Evolutionary conservation across 140 eudicot species (phyloP).

Genomic region (Stevia rebaudiana): DNA sequence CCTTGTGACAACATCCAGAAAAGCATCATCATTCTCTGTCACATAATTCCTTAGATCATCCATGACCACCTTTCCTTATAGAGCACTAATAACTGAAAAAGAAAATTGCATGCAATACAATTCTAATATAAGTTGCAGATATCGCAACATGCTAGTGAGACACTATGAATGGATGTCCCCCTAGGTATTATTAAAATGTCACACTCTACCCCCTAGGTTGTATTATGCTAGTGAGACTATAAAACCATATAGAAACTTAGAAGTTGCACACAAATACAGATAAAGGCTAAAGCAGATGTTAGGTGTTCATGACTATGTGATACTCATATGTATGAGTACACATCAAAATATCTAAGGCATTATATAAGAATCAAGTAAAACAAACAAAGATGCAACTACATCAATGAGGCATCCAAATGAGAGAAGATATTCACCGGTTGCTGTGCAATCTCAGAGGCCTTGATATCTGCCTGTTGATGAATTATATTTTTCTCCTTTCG

Average conservation of each 20-base stretch:
- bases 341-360: constrained; percentile 11
- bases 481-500: constrained; percentile 40
- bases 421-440: constrained; percentile 52
- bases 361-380: constrained; percentile 18
- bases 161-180: neutral
- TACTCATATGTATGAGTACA: constrained; percentile 8
- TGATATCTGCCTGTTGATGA: constrained; percentile 48
- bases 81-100: constrained; percentile 5
- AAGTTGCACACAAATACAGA: constrained; percentile 8
- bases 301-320: constrained; percentile 17
- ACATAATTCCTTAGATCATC: constrained; percentile 12
- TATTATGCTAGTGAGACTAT: constrained; percentile 5
- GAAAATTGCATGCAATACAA: constrained; percentile 8
- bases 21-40: constrained; percentile 2
- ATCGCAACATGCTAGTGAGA: constrained; percentile 14
- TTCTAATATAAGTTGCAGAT: neutral
- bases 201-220: constrained; percentile 5
- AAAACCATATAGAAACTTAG: constrained; percentile 16
- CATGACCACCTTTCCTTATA: constrained; percentile 3
- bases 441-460: constrained; percentile 39
- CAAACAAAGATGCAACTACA: constrained; percentile 27
- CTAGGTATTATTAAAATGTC: constrained; percentile 10
- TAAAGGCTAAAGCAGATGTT: neutral
- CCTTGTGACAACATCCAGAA: constrained; percentile 11
- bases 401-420: constrained; percentile 20